Evolutionary conservation across 148 eudicot species (phyloP), one percentile per base, ranked within the genome.

Genomic region (Rhododendron mucronatum): DNA sequence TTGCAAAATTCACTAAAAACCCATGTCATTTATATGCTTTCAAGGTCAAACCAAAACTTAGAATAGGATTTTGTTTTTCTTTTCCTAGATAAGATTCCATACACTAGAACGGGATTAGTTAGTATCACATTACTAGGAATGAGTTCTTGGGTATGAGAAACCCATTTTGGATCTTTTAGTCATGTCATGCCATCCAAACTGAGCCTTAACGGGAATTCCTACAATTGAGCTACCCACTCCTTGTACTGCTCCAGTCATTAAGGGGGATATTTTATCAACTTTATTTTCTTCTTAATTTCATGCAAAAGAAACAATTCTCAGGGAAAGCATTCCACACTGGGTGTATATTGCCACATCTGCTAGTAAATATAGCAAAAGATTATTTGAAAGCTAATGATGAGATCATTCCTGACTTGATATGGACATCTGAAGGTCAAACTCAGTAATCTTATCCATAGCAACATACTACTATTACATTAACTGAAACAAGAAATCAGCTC

Each of bases 361-460:
- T 7, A 39, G 35, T 39, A 75, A 39, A 20, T 14, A 44, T 37
- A 14, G 79, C n/a, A 75, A 75, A 39, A 75, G 79, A 75, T 51
- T 37, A 48, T n/a, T 6, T 14, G 12, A 86, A 73, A 8, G 59
- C 69, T 47, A 80, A 30, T 35, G 73, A 71, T 81, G 39, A 71
- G 35, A 81, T 21, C 4, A 86, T 80, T 50, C 83, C 84, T 74
- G 50, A 39, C 81, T 50, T 35, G 74, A 78, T 3, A 57, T 73
- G 71, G 53, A 55, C 47, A 69, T n/a, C 11, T 3, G 41, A 74
- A 41, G 74, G 26, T 59, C 45, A 78, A 71, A 55, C 7, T 20
- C 80, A 73, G 39, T 73, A 48, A 69, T 84, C 35, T 57, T 55
- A 59, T 37, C 47, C 15, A 81, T 15, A 23, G 18, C 15, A 83